phyloP scores from a whole-genome alignment of 2,329 filamentous ascomycete genomes.

The Rhytidhysteron rufulum region DNA sequence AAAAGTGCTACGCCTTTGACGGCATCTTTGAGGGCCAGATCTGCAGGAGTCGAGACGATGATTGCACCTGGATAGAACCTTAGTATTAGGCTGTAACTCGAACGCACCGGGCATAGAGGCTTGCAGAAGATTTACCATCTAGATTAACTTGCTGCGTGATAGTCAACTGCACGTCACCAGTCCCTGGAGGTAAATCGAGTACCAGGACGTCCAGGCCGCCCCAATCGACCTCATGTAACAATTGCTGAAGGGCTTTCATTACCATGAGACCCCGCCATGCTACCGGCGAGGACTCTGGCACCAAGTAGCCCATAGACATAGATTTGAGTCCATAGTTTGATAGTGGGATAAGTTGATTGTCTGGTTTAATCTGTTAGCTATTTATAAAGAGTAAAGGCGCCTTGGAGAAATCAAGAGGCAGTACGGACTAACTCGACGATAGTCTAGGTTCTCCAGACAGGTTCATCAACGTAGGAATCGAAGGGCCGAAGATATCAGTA shows the following conservation, averaged over 20 bases:
- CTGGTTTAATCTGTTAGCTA: constrained; percentile 37
- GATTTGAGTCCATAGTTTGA: constrained; percentile 95
- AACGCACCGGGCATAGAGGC: not conserved
- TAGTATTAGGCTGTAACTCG: constrained; percentile 4
- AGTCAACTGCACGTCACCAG: constrained; percentile 93
- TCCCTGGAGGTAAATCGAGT: constrained; percentile 88
- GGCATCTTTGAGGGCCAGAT: constrained; percentile 86
- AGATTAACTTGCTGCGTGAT: constrained; percentile 92
- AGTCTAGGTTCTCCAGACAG: constrained; percentile 75
- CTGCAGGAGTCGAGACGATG: constrained; percentile 90
- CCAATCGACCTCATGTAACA: constrained; percentile 95
- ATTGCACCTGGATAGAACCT: constrained; percentile 57
- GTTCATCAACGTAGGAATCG: constrained; percentile 84
- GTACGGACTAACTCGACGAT: constrained; percentile 58
- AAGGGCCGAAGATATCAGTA: constrained; percentile 94
- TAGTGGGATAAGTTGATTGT: constrained; percentile 78
- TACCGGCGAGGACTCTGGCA: constrained; percentile 74
- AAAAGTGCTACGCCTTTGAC: constrained; percentile 93
- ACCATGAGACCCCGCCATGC: constrained; percentile 98
- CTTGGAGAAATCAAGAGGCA: not conserved
- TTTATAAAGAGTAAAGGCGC: constrained; percentile 5
- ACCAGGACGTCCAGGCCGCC: constrained; percentile 82
- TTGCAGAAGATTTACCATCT: constrained; percentile 56
- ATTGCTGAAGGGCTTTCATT: constrained; percentile 92
- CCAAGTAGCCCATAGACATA: constrained; percentile 97